Evolutionary conservation across 208 protist genomes (phyloP).

Genomic region (Tritrichomonas foetus): DNA sequence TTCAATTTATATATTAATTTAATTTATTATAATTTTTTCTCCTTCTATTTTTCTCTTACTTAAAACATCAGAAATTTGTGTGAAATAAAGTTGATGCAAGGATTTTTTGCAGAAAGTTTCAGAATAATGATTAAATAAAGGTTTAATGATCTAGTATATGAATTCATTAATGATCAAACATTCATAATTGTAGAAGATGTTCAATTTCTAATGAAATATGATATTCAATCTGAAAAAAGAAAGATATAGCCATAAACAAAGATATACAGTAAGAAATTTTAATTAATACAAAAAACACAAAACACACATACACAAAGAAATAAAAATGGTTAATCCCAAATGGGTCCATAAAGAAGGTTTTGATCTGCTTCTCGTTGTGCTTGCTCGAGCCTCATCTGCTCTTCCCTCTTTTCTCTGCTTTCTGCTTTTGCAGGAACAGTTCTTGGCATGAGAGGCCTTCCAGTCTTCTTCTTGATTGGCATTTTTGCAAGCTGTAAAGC

Average conservation of each 20-base stretch:
- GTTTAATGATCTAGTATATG: too few species aligned
- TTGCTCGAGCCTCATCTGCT: neutral
- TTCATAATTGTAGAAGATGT: too few species aligned
- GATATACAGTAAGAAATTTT: neutral
- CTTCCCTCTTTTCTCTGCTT: neutral
- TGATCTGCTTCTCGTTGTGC: neutral
- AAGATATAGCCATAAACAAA: neutral
- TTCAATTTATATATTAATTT: too few species aligned
- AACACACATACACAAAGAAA: too few species aligned
- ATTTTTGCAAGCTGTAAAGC: neutral
- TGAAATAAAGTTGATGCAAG: too few species aligned
- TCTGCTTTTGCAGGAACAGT: neutral
- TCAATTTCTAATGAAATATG: neutral
- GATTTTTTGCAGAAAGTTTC: too few species aligned
- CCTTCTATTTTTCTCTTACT: too few species aligned
- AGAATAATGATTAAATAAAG: too few species aligned
- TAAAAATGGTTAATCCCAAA: slow-evolving; percentile 23
- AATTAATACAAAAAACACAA: too few species aligned
- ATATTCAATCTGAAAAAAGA: neutral
- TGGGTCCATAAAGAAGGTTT: neutral
- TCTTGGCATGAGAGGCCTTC: neutral
- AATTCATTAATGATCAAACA: too few species aligned
- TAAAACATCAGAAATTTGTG: too few species aligned
- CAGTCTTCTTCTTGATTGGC: neutral
- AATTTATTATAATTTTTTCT: too few species aligned